A percentile compares a stretch with the other conserved stretches of the same genome.
Evolutionary conservation across 768 basidiomycete genomes (phyloP).

Genomic region (Lactarius quietus): DNA sequence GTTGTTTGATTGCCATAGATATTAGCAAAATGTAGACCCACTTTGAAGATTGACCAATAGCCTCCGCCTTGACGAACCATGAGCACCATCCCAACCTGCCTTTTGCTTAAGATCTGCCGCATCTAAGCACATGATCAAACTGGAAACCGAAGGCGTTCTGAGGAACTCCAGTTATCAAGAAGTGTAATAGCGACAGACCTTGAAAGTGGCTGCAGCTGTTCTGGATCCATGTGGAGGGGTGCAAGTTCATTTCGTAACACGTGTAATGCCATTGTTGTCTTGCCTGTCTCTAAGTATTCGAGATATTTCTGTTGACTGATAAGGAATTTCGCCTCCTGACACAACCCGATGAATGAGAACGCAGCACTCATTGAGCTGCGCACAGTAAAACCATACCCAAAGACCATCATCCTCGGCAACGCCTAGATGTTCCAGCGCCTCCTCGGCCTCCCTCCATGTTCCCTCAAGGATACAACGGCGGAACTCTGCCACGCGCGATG

Average conservation of each 20-base stretch:
- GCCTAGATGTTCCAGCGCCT: slow-evolving; percentile 62
- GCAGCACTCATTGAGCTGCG: not conserved
- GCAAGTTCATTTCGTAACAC: slow-evolving; percentile 88
- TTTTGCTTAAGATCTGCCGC: slow-evolving; percentile 76
- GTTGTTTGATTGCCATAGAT: not conserved
- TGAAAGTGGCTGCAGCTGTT: slow-evolving; percentile 81
- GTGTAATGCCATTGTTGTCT: slow-evolving; percentile 76
- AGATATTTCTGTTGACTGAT: slow-evolving; percentile 96
- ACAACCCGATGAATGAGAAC: slow-evolving; percentile 8
- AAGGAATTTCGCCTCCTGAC: slow-evolving; percentile 76
- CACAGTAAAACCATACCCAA: slow-evolving; percentile 47
- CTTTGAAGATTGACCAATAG: slow-evolving; percentile 82
- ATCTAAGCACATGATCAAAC: slow-evolving; percentile 81
- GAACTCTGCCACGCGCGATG: slow-evolving; percentile 72
- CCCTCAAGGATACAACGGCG: slow-evolving; percentile 76
- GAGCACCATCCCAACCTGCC: slow-evolving; percentile 87
- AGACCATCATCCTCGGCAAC: slow-evolving; percentile 64
- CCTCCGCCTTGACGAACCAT: slow-evolving; percentile 69
- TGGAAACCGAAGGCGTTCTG: slow-evolving; percentile 13
- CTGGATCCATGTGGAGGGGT: slow-evolving; percentile 72
- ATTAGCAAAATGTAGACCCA: slow-evolving; percentile 35
- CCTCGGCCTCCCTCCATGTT: slow-evolving; percentile 76
- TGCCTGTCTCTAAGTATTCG: slow-evolving; percentile 79
- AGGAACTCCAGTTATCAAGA: not conserved
- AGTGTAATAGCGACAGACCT: slow-evolving; percentile 49